Evolutionary conservation across 805 yeast genomes (phyloP).

Genomic region (Hanseniaspora taiwanica): DNA sequence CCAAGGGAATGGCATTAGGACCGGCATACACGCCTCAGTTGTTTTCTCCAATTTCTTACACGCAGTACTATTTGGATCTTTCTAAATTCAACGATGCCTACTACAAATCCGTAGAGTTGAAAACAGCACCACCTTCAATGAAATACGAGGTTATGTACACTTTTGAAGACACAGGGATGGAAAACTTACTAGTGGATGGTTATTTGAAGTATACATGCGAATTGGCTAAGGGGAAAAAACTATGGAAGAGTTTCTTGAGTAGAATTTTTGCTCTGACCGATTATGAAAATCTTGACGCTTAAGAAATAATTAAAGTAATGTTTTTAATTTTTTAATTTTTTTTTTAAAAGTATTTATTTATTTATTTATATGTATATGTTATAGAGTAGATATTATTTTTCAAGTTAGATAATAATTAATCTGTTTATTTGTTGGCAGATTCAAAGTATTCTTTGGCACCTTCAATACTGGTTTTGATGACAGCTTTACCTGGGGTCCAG

Average conservation of each 20-base stretch:
- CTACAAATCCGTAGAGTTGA: constrained; percentile 34
- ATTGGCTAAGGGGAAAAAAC: constrained; percentile 34
- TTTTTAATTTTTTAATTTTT: not conserved
- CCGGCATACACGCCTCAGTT: constrained; percentile 66
- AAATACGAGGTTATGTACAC: constrained; percentile 54
- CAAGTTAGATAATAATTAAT: not conserved
- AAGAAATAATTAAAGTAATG: too few relatives aligned
- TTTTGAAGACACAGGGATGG: constrained; percentile 50
- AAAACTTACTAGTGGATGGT: constrained; percentile 42
- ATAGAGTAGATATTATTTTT: not conserved
- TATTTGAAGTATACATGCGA: constrained; percentile 47
- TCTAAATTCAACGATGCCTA: constrained; percentile 30
- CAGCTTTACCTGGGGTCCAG: constrained; percentile 94
- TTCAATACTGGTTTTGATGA: constrained; percentile 73
- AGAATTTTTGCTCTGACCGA: constrained; percentile 54
- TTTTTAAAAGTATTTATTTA: not conserved
- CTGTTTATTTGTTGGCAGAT: constrained; percentile 35
- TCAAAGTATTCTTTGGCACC: constrained; percentile 71
- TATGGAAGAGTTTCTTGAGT: constrained; percentile 45
- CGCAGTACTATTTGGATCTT: constrained; percentile 64
- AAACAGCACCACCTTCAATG: too few relatives aligned
- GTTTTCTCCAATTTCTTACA: constrained; percentile 60
- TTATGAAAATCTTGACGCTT: constrained; percentile 20
- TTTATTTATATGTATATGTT: not conserved
- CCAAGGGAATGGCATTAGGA: constrained; percentile 41